Evolutionary conservation across 2,329 filamentous ascomycete species (phyloP), one percentile per base, ranked within the genome.

Genomic region (Xylariaceae sp.): DNA sequence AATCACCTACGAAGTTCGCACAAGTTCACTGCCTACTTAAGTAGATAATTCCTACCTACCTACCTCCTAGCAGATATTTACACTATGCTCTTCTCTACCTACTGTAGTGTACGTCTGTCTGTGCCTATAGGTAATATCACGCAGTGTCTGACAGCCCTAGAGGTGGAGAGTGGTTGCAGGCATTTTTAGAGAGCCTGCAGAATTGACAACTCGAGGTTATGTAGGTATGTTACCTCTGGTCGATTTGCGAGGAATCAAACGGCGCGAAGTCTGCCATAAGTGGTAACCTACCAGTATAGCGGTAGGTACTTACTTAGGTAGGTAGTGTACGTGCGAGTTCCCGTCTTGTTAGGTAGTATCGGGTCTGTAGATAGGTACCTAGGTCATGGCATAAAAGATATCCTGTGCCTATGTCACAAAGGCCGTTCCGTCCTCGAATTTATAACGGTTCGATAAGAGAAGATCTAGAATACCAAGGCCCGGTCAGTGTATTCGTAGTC

Each of bases 181-280:
- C 57, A 60, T 58, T 52, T 55, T 52, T 55, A 54, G 55, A 58
- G 57, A 58, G 55, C 55, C 51, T 60, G 55, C 55, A 55, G 55
- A 37, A 46, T 31, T 53, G 41, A 9, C 29, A 5, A 29, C 26
- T 35, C 35, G 11, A 42, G n/a, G 46, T n/a, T 26, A 29, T 45
- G 31, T 41, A 37, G 37, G 42, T 19, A 19, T 19, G 19, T 19
- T 19, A 19, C 19, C 19, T 19, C 19, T 19, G 19, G 19, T 19
- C 19, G 19, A 19, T 19, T 19, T 19, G 19, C 19, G 19, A 19
- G 19, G 19, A 19, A 19, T 19, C 19, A 19, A 19, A 19, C 19
- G 19, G 19, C 19, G 19, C 19, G 19, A 1, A 19, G 19, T 19
- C 19, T 19, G 19, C 19, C 19, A 19, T 19, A 19, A n/a, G n/a